Evolutionary conservation across 768 basidiomycete genomes (phyloP).

Genomic region (Calocybe cyanea): DNA sequence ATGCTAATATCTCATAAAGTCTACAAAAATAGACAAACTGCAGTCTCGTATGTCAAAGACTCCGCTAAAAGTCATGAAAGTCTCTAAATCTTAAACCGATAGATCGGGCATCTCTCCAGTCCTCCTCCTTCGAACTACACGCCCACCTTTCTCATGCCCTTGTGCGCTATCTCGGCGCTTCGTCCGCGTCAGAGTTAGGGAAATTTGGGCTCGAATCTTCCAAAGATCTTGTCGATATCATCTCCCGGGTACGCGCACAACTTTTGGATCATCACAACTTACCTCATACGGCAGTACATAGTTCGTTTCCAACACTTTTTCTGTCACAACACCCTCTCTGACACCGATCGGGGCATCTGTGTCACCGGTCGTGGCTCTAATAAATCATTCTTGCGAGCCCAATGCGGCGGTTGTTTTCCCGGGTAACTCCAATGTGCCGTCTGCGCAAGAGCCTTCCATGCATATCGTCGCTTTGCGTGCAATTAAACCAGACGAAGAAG

Average conservation of each 20-base stretch:
- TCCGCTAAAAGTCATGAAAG: slow-evolving; percentile 1
- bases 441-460: slow-evolving; percentile 55
- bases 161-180: slow-evolving; percentile 63
- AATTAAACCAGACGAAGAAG: slow-evolving; percentile 70
- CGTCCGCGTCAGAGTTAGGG: slow-evolving; percentile 55
- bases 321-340: slow-evolving; percentile 73
- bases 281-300: slow-evolving; percentile 27
- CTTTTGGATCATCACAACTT: background rate
- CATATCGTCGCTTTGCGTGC: slow-evolving; percentile 68
- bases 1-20: slow-evolving; percentile 30
- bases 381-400: slow-evolving; percentile 87
- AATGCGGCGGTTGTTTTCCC: slow-evolving; percentile 95
- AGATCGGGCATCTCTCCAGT: slow-evolving; percentile 58
- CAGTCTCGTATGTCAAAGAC: slow-evolving; percentile 63
- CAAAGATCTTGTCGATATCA: slow-evolving; percentile 62
- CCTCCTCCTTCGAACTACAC: slow-evolving; percentile 49
- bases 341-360: slow-evolving; percentile 82
- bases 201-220: slow-evolving; percentile 54
- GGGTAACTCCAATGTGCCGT: slow-evolving; percentile 31
- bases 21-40: slow-evolving; percentile 61
- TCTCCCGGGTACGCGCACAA: slow-evolving; percentile 56
- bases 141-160: slow-evolving; percentile 72
- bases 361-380: slow-evolving; percentile 72
- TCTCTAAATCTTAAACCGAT: background rate
- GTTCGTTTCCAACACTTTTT: slow-evolving; percentile 92